Base-by-base conservation (phyloP, 495 filamentous ascomycete species). In the Penicillium mononematosum region DNA sequence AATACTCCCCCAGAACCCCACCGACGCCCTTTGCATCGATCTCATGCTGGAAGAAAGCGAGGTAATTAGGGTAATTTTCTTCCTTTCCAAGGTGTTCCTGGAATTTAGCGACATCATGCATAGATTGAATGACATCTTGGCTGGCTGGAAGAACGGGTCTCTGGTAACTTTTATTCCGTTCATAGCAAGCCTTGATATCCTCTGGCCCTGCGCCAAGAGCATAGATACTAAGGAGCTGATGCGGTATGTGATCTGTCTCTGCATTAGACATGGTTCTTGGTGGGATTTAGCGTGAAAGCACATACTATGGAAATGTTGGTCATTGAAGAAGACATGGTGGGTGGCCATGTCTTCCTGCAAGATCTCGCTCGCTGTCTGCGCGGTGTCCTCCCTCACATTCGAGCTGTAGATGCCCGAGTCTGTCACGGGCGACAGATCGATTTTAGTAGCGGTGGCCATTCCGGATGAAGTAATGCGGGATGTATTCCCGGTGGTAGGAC, bases 271-370 rank as follows among this genome's bases (percentile, higher is more conserved):
- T 7, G 8, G 0, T 12, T n/a, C n/a, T 27, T 14, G 29, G 38
- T 45, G 22, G 22, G 22, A 20, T 51, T 7, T 24, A n/a, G 34
- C 5, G 1, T 16, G 29, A 22, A 27, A 31, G 12, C 20, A 68
- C 75, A 77, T 81, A 78, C 87, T 87, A 62, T 89, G 88, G 60
- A 87, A 92, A 0, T 85, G 85, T 1, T 67, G 58, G 1, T 80
- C 24, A 57, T 90, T 90, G 76, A 89, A 94, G 71, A 86, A 96
- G 27, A 91, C 84, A 66, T 96, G 89, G 65, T 92, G 79, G 27
- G 79, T 80, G 52, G 86, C 82, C 64, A 91, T 79, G 61, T 95
- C 89, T 45, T 88, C 74, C 62, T 93, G 87, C 47, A 96, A 70
- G 1, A 92, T 70, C 58, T 88, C 77, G 19, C 84, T 86, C 2